phyloP scores from a whole-genome alignment of 1,284 basidiomycete species.

The Coniferiporia weirii region DNA sequence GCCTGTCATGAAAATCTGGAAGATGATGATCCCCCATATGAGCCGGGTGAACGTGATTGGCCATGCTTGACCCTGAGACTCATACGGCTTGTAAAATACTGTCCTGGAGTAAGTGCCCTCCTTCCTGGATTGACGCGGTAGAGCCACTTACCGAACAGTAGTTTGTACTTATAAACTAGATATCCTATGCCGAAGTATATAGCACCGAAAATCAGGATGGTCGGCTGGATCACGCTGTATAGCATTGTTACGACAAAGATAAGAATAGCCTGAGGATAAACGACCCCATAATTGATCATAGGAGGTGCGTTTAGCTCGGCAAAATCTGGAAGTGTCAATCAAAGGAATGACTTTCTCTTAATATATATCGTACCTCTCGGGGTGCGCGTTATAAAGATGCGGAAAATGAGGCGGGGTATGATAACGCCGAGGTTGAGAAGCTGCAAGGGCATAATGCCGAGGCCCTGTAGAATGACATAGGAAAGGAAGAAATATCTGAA shows the following conservation, averaged over 20 bases:
- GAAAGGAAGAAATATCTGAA: conserved; percentile 88
- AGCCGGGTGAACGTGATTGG: conserved; percentile 85
- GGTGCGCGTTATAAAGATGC: conserved; percentile 73
- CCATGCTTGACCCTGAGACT: conserved; percentile 92
- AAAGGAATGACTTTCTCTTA: not conserved
- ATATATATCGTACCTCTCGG: conserved; percentile 62
- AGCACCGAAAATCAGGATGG: conserved; percentile 92
- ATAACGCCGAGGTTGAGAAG: conserved; percentile 85
- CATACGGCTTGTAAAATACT: conserved; percentile 94
- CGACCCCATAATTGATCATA: conserved; percentile 90
- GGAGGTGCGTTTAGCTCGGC: conserved; percentile 97
- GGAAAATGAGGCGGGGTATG: conserved; percentile 67
- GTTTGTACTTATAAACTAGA: conserved; percentile 96
- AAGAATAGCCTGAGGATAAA: conserved; percentile 92
- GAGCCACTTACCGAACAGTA: conserved; percentile 73
- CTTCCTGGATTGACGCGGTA: not conserved
- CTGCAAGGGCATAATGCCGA: conserved; percentile 94
- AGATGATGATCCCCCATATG: conserved; percentile 84
- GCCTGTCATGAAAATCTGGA: conserved; percentile 89
- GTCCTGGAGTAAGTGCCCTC: not conserved
- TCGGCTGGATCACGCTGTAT: conserved; percentile 92
- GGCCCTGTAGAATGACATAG: conserved; percentile 89
- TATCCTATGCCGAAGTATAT: conserved; percentile 93
- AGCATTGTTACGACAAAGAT: conserved; percentile 93
- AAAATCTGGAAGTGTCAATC: conserved; percentile 53